Percentiles rank a stretch among this genome's conserved stretches.
Evolutionary conservation across 2,329 filamentous ascomycete genomes (phyloP).

Genomic region (Trichoderma polysporum): DNA sequence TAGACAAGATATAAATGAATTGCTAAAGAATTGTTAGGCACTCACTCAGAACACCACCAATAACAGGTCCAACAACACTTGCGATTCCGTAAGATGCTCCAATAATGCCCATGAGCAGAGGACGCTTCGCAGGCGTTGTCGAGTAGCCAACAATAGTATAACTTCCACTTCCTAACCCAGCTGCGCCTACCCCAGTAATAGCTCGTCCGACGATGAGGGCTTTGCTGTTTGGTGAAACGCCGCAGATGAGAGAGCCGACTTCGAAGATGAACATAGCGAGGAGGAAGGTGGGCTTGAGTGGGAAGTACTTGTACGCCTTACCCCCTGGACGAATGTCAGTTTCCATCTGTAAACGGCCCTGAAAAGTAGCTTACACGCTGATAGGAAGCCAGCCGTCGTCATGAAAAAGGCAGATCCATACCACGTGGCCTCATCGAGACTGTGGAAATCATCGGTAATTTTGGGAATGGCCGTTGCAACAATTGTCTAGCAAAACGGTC

Average conservation of each 20-base stretch:
- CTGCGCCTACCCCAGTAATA: constrained; percentile 42
- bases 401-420: not conserved
- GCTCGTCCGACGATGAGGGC: constrained; percentile 48
- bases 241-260: constrained; percentile 49
- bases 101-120: constrained; percentile 33
- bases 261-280: constrained; percentile 47
- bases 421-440: not conserved
- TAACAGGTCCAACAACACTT: constrained; percentile 27
- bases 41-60: constrained; percentile 34
- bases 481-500: not conserved
- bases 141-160: not conserved
- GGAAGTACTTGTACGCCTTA: constrained; percentile 47
- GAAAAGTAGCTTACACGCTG: not conserved
- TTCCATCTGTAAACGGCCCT: not conserved
- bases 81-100: constrained; percentile 42
- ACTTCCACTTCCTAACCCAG: constrained; percentile 36
- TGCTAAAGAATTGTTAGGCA: not conserved
- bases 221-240: constrained; percentile 34
- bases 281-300: constrained; percentile 46
- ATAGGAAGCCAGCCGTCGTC: not conserved
- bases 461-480: not conserved
- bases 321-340: not conserved
- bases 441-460: not conserved
- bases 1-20: not conserved
- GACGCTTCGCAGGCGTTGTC: not conserved